A percentile compares a stretch with the other conserved stretches of the same genome.
These are phyloP conservation scores for Datisca glomerata DNA, from an alignment of 306 rosid species.

Conservation along the genomic window DNA sequence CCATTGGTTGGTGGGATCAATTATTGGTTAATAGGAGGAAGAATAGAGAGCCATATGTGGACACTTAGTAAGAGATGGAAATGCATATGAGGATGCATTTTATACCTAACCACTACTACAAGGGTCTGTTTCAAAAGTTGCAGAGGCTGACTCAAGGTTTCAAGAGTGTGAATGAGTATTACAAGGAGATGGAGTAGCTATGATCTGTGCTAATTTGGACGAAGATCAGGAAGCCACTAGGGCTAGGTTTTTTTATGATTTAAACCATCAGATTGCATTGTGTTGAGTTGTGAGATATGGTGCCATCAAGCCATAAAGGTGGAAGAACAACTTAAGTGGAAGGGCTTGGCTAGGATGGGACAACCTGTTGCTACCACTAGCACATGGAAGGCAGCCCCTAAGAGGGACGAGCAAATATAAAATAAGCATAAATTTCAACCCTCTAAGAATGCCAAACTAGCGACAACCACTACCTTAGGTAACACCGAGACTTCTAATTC, in stretches of 20 bases:
- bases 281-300: background rate
- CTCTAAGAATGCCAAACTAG: background rate
- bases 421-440: background rate
- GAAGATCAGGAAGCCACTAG: constrained; percentile 6
- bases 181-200: constrained; percentile 3
- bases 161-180: no score
- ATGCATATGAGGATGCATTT: no score
- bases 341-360: constrained; percentile 4
- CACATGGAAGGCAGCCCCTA: background rate
- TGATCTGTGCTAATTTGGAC: constrained; percentile 6
- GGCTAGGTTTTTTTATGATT: constrained; percentile 4
- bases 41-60: no score
- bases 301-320: constrained; percentile 8
- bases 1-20: no score
- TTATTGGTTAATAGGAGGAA: no score
- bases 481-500: background rate
- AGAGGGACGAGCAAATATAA: background rate
- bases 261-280: constrained; percentile 1
- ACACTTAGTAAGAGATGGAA: no score
- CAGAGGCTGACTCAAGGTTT: no score
- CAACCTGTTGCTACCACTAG: background rate
- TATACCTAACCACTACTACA: no score
- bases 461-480: no score
- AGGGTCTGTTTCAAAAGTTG: no score
- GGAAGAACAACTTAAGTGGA: no score